phyloP scores from a whole-genome alignment of 768 basidiomycete species.

The Heimioporus sp. region DNA sequence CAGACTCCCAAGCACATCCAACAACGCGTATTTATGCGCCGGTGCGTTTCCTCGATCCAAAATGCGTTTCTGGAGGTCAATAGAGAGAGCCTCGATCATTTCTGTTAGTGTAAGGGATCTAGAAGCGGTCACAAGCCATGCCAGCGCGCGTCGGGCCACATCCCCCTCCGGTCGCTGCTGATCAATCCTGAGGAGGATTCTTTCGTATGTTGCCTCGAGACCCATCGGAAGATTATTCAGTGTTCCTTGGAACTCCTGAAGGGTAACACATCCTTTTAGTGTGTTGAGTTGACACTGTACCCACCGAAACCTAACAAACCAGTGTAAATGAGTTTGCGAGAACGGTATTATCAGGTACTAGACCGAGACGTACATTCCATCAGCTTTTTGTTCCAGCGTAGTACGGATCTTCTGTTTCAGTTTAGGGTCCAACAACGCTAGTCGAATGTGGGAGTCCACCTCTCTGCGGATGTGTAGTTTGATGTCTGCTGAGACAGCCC shows the following conservation, averaged over 20 bases:
- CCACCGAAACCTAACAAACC: slow-evolving; percentile 1
- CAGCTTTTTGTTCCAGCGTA: not conserved
- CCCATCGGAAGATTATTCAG: not conserved
- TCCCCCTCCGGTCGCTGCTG: not conserved
- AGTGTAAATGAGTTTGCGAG: not conserved
- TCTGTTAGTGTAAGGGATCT: slow-evolving; percentile 1
- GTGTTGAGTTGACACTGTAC: slow-evolving; percentile 1
- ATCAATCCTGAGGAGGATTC: not conserved
- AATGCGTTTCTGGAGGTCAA: not conserved
- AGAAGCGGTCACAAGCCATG: slow-evolving; percentile 2
- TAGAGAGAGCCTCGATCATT: not conserved
- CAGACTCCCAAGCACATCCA: not conserved
- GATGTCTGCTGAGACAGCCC: slow-evolving; percentile 1
- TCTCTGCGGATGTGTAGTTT: not conserved
- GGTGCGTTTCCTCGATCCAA: not conserved
- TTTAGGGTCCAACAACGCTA: not conserved
- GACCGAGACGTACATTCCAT: not conserved
- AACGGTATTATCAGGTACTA: not conserved
- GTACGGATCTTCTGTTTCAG: not conserved
- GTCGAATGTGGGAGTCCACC: not conserved
- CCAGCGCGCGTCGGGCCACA: not conserved
- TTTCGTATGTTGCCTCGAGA: slow-evolving; percentile 2
- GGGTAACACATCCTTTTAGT: not conserved
- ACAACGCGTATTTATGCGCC: not conserved
- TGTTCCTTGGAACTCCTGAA: not conserved